phyloP scores from a whole-genome alignment of 495 filamentous ascomycete species.

The Aspergillus panamensis region DNA sequence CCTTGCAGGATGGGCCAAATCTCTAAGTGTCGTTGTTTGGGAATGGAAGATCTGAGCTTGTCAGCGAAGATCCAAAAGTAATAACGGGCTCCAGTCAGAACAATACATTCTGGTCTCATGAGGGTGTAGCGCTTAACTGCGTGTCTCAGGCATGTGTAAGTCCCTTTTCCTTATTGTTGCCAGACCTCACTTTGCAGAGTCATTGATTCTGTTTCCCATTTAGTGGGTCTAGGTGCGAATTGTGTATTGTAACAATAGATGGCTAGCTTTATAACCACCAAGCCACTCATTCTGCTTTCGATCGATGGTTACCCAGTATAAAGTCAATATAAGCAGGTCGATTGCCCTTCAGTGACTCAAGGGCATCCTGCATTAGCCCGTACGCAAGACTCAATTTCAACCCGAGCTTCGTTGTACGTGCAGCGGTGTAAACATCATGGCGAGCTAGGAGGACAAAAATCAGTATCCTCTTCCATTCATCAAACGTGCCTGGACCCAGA shows the following conservation, averaged over 20 bases:
- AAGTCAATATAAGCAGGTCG: slow-evolving; percentile 70
- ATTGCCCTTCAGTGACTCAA: slow-evolving; percentile 62
- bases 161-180: neutral
- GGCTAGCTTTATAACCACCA: neutral
- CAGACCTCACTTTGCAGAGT: neutral
- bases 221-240: too few relatives aligned
- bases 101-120: neutral
- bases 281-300: slow-evolving; percentile 17
- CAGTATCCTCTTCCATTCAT: slow-evolving; percentile 16
- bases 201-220: neutral
- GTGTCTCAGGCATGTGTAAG: slow-evolving; percentile 2
- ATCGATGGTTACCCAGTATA: slow-evolving; percentile 43
- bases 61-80: neutral
- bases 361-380: slow-evolving; percentile 73
- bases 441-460: slow-evolving; percentile 52
- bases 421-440: slow-evolving; percentile 76
- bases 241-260: neutral
- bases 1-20: neutral
- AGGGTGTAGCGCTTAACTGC: neutral
- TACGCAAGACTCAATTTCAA: slow-evolving; percentile 73
- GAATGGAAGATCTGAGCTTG: slow-evolving; percentile 3
- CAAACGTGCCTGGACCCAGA: neutral
- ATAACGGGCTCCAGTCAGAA: neutral
- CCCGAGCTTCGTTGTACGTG: slow-evolving; percentile 77
- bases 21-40: neutral